These are phyloP conservation scores for Dothideomycetidae sp. DNA, from an alignment of 2,329 filamentous ascomycete genomes.

Conservation along the genomic window DNA sequence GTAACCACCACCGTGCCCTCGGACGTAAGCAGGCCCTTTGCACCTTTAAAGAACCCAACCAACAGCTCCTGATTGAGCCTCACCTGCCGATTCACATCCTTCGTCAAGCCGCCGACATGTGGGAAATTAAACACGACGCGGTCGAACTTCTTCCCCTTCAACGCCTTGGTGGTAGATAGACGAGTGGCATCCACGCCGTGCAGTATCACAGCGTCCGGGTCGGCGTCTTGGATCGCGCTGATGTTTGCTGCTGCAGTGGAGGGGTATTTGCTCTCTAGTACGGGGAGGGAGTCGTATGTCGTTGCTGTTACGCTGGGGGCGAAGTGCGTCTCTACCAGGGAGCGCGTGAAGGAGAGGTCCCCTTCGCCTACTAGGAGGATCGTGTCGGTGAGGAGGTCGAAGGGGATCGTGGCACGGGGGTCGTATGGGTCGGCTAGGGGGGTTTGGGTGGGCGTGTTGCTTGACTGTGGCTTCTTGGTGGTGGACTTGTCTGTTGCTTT, in stretches of 20 bases:
- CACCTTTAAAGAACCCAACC: slow-evolving; percentile 50
- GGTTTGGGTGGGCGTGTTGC: slow-evolving; percentile 4
- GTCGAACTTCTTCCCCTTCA: slow-evolving; percentile 44
- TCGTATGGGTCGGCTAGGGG: slow-evolving; percentile 25
- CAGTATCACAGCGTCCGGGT: slow-evolving; percentile 30
- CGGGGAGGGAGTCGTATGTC: slow-evolving; percentile 45
- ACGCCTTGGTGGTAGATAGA: slow-evolving; percentile 34
- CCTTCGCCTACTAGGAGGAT: slow-evolving; percentile 68
- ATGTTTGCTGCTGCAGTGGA: slow-evolving; percentile 41
- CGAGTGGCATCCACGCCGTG: slow-evolving; percentile 56
- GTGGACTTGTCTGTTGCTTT: background rate
- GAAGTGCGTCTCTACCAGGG: slow-evolving; percentile 49
- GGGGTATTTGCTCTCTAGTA: slow-evolving; percentile 53
- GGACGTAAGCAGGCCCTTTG: slow-evolving; percentile 38
- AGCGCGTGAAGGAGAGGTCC: slow-evolving; percentile 64
- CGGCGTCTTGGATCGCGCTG: slow-evolving; percentile 35
- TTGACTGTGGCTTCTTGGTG: slow-evolving; percentile 8
- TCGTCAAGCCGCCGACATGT: slow-evolving; percentile 82
- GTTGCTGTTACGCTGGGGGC: slow-evolving; percentile 56
- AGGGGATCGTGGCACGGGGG: slow-evolving; percentile 43
- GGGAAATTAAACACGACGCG: slow-evolving; percentile 92
- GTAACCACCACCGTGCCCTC: slow-evolving; percentile 60
- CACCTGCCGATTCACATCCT: slow-evolving; percentile 88
- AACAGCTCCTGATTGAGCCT: slow-evolving; percentile 75
- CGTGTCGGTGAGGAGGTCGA: slow-evolving; percentile 43